These are phyloP conservation scores for Dactylella cylindrospora DNA, from an alignment of 2,329 filamentous ascomycete species.

Conservation along the genomic window DNA sequence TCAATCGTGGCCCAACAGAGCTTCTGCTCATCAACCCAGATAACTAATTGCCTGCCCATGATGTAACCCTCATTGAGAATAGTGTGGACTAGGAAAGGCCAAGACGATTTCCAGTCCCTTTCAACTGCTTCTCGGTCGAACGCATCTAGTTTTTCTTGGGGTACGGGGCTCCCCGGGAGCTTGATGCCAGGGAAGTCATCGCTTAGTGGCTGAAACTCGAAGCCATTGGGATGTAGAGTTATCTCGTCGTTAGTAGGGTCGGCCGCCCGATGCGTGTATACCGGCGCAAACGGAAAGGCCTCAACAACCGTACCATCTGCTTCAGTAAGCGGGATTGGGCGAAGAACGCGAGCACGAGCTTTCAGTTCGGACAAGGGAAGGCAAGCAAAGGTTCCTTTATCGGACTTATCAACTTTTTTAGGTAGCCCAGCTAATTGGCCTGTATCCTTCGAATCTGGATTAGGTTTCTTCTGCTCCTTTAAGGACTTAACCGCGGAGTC, in stretches of 20 bases:
- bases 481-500: too few relatives aligned
- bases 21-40: conserved; percentile 22
- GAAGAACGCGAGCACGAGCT: too few relatives aligned
- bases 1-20: conserved; percentile 22
- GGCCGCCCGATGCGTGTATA: neutral
- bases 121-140: neutral
- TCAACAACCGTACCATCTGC: too few relatives aligned
- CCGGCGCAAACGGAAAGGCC: neutral
- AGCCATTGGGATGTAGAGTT: neutral
- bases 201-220: neutral
- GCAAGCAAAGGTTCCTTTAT: too few relatives aligned
- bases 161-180: neutral
- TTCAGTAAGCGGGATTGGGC: too few relatives aligned
- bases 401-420: too few relatives aligned
- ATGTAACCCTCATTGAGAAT: conserved; percentile 10
- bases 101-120: conserved; percentile 5
- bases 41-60: neutral
- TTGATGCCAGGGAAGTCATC: neutral
- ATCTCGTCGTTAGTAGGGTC: conserved; percentile 5
- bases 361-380: too few relatives aligned
- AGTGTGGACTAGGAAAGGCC: neutral
- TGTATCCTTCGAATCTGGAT: neutral
- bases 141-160: neutral
- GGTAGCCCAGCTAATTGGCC: too few relatives aligned
- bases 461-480: neutral